phyloP scores from a whole-genome alignment of 2,329 filamentous ascomycete species.

The Kalaharituber pfeilii region DNA sequence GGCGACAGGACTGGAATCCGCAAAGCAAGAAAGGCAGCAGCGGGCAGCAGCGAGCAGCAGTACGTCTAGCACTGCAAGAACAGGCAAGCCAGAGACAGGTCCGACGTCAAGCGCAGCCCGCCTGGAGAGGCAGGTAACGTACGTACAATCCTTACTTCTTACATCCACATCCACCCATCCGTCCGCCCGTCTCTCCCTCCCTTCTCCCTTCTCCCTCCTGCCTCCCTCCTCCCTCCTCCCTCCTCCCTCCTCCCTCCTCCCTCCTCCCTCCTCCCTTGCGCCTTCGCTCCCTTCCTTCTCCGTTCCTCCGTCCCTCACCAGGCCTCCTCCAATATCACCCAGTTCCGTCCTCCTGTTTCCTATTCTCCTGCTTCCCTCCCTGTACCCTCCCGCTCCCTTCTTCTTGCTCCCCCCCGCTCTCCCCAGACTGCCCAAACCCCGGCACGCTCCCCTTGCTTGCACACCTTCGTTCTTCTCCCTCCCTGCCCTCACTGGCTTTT shows the following conservation, averaged over 20 bases:
- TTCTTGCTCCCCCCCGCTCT: background rate
- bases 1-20: too few species aligned
- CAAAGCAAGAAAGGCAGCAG: too few species aligned
- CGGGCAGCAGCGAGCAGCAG: too few species aligned
- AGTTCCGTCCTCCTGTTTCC: background rate
- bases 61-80: too few species aligned
- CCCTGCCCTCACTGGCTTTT: background rate
- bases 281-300: background rate
- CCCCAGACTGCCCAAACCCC: background rate
- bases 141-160: too few species aligned
- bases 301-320: too few species aligned
- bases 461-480: background rate
- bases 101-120: too few species aligned
- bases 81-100: too few species aligned
- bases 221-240: background rate
- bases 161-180: too few species aligned
- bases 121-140: too few species aligned
- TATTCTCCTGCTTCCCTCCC: background rate
- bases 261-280: background rate
- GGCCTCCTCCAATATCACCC: background rate
- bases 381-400: background rate
- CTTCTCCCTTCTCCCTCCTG: background rate
- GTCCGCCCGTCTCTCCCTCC: too few species aligned
- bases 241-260: background rate
- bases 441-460: background rate